phyloP scores from a whole-genome alignment of 192 early-diverging fungal species.

The Entophlyctis luteolus region DNA sequence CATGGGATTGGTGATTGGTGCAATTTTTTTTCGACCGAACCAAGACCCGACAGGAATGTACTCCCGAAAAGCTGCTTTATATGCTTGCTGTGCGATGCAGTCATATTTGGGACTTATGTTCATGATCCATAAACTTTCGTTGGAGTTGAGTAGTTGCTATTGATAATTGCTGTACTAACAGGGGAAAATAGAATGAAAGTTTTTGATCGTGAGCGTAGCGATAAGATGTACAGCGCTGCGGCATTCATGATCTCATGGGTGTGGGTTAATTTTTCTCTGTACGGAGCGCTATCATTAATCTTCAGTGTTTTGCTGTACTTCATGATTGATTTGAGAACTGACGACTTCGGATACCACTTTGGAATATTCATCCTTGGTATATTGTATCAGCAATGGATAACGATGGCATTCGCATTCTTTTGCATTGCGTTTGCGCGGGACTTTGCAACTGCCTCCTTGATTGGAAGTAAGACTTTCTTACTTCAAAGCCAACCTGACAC shows the following conservation, averaged over 20 bases:
- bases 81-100: conserved; percentile 32
- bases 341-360: conserved; percentile 34
- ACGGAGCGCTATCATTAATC: conserved; percentile 23
- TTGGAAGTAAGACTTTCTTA: conserved; percentile 1
- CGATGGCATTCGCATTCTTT: conserved; percentile 27
- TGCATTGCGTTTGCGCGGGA: conserved; percentile 40
- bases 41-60: conserved; percentile 38
- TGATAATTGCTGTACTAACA: too few species aligned
- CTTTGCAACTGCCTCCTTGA: conserved; percentile 43
- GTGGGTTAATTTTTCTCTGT: conserved; percentile 35
- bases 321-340: conserved; percentile 40
- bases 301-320: conserved; percentile 40
- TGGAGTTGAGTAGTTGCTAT: conserved; percentile 33
- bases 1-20: conserved; percentile 32
- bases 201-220: conserved; percentile 46
- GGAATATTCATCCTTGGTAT: conserved; percentile 24
- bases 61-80: conserved; percentile 29
- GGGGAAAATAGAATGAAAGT: conserved; percentile 38
- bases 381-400: conserved; percentile 20
- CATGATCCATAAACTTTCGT: conserved; percentile 38
- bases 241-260: conserved; percentile 42
- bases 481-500: not conserved
- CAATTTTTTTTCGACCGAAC: conserved; percentile 39
- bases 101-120: conserved; percentile 46
- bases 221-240: conserved; percentile 48